These are phyloP conservation scores for Penicillium sp. DNA, from an alignment of 2,329 filamentous ascomycete species.

Conservation along the genomic window DNA sequence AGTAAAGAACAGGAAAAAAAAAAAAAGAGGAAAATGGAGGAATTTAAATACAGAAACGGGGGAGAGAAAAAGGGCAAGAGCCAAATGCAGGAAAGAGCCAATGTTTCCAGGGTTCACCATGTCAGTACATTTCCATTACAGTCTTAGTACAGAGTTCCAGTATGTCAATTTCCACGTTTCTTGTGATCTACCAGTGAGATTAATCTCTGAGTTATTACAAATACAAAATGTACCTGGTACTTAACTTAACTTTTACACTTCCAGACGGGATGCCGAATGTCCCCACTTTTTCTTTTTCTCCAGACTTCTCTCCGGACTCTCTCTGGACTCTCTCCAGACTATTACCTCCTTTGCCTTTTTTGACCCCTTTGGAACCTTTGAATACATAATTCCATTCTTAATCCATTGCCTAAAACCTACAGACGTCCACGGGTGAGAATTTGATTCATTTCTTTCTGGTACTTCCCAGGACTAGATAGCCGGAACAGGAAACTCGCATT, in stretches of 20 bases:
- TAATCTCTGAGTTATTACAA: background rate
- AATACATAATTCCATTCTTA: background rate
- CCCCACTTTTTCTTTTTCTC: background rate
- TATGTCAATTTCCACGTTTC: background rate
- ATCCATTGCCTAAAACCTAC: background rate
- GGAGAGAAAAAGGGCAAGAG: slow-evolving; percentile 7
- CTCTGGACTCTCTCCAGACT: background rate
- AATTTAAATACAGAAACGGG: slow-evolving; percentile 19
- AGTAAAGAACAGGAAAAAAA: background rate
- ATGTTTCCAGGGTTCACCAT: background rate
- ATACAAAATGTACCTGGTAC: background rate
- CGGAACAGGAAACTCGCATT: slow-evolving; percentile 20
- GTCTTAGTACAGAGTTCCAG: background rate
- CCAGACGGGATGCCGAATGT: background rate
- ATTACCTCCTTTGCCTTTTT: background rate
- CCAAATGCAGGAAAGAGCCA: slow-evolving; percentile 17
- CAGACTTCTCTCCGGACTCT: background rate
- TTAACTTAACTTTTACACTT: background rate
- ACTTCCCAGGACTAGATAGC: background rate
- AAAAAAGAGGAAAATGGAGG: background rate
- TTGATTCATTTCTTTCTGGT: background rate
- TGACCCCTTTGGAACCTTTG: too few relatives aligned
- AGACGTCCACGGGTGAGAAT: background rate
- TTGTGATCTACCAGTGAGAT: background rate
- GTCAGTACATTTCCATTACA: background rate